Percentiles rank a stretch among this genome's conserved stretches.
Evolutionary conservation across 495 filamentous ascomycete species (phyloP).

Genomic region (Neurospora tetraspora): DNA sequence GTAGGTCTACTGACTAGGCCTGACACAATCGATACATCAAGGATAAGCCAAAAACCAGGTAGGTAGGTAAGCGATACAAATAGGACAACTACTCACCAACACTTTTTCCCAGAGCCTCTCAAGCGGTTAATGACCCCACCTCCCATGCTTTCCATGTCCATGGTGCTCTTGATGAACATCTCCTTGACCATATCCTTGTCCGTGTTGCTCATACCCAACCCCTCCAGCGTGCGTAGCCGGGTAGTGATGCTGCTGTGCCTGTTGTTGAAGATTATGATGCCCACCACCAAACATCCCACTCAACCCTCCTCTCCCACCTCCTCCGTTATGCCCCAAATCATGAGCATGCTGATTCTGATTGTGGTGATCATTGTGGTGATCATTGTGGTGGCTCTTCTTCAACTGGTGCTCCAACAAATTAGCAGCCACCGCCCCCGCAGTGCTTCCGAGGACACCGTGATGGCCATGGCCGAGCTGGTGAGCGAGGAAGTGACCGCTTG

Average conservation of each 20-base stretch:
- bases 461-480: slow-evolving; percentile 29
- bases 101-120: no score
- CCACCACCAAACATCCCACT: neutral
- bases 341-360: neutral
- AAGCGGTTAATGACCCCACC: neutral
- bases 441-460: slow-evolving; percentile 38
- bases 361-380: neutral
- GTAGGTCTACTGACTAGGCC: neutral
- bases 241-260: neutral
- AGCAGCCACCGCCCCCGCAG: slow-evolving; percentile 47
- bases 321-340: neutral
- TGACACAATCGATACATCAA: neutral
- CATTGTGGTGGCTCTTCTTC: slow-evolving; percentile 20
- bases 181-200: neutral
- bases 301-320: neutral
- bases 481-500: slow-evolving; percentile 41
- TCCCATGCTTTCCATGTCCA: neutral
- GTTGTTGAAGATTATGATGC: neutral
- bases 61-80: neutral
- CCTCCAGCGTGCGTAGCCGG: neutral
- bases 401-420: slow-evolving; percentile 42
- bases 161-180: neutral
- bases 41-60: neutral
- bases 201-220: neutral
- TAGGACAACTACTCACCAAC: neutral